Base-by-base conservation (phyloP, 1,284 basidiomycete genomes). In the Ceratobasidium sp. region DNA sequence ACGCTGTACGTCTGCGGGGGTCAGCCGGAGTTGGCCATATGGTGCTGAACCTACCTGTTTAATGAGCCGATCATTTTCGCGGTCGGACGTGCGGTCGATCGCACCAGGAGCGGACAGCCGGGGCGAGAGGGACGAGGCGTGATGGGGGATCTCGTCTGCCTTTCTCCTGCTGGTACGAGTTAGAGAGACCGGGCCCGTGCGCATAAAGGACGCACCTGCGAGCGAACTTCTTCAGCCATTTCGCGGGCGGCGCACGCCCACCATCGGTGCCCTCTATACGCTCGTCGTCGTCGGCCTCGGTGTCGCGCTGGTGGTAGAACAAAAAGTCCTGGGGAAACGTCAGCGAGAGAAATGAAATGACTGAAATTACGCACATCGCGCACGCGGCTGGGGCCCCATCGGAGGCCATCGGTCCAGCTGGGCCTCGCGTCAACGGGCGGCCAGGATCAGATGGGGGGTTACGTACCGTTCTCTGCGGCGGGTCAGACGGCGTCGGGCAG, bases 291-390 rank as follows among this genome's bases (percentile, higher is more conserved):
- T 77, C 76, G 51, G 73, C 78, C 61, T 77, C 76, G 64, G 69
- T 65, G 33, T 75, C 66, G 45, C 74, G 85, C 80, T 86, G 85
- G 60, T 84, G 84, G 78, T 86, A 86, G 80, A 86, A 86, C 67
- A 86, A 81, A 79, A 86, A 86, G 78, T 86, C 85, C 84, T 85
- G 77, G 47, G 35, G 47, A 20, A 28, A 15, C n/a, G 61, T 53
- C 64, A 64, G 61, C 56, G 33, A 35, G 23, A 31, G 28, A n/a
- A 13, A 26, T 7, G 20, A 23, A n/a, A 11, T 11, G 35, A 33
- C 42, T 3, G 53, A 23, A 33, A 63, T 11, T 10, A 63, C 69
- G 33, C 23, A 78, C 77, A 49, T 78, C 77, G 65, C 77, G 64
- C 35, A 77, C 76, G 28, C 77, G 77, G 60, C 75, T 75, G 28